These are phyloP conservation scores for Trichoderma guizhouense DNA, from an alignment of 2,329 filamentous ascomycete genomes.

Conservation along the genomic window DNA sequence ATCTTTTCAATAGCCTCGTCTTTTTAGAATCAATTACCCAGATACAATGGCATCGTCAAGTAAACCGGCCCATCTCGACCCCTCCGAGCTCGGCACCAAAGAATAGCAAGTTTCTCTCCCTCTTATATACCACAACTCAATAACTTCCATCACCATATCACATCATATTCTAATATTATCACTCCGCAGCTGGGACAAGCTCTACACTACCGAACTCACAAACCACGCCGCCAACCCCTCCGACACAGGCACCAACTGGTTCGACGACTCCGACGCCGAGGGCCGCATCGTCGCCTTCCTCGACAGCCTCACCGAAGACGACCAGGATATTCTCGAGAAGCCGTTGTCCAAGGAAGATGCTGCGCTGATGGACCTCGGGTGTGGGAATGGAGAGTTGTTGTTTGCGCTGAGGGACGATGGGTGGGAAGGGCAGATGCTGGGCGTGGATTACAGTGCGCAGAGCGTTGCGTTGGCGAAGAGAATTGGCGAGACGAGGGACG, in stretches of 20 bases:
- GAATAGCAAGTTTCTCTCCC: slow-evolving; percentile 65
- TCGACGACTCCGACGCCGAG: slow-evolving; percentile 88
- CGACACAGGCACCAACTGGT: slow-evolving; percentile 92
- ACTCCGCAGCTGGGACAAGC: slow-evolving; percentile 64
- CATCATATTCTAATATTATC: neutral
- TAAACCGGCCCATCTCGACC: slow-evolving; percentile 65
- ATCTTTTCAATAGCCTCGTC: neutral
- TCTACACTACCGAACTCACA: slow-evolving; percentile 67
- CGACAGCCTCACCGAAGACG: slow-evolving; percentile 35
- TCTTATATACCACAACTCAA: neutral
- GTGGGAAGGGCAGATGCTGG: slow-evolving; percentile 70
- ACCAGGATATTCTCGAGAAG: slow-evolving; percentile 23
- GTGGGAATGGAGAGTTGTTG: slow-evolving; percentile 90
- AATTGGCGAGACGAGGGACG: slow-evolving; percentile 45
- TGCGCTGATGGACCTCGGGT: slow-evolving; percentile 81
- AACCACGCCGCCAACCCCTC: slow-evolving; percentile 70
- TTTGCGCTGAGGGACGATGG: slow-evolving; percentile 66
- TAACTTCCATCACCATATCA: too few species aligned
- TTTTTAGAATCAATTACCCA: neutral
- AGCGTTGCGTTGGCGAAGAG: slow-evolving; percentile 71
- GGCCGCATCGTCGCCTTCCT: slow-evolving; percentile 73
- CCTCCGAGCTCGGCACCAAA: slow-evolving; percentile 80
- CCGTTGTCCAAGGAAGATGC: slow-evolving; percentile 30
- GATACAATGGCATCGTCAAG: neutral
- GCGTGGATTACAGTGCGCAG: slow-evolving; percentile 79